These are phyloP conservation scores for Teratosphaeriaceae sp. DNA, from an alignment of 2,329 filamentous ascomycete genomes.

Conservation along the genomic window DNA sequence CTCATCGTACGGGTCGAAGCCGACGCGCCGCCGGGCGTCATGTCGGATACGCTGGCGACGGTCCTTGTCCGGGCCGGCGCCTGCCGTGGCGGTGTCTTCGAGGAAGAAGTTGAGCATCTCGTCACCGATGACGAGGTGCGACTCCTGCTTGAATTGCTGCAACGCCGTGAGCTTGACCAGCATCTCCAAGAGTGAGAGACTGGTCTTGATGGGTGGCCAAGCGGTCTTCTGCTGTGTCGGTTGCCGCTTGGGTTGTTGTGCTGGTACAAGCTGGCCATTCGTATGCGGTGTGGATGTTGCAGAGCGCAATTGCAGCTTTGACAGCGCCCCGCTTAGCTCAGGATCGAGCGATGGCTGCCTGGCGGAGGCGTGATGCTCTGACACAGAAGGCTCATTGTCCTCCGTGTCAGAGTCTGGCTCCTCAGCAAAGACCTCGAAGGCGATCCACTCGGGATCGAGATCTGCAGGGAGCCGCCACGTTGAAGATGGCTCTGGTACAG, in stretches of 20 bases:
- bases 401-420: constrained; percentile 45
- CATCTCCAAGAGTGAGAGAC: constrained; percentile 79
- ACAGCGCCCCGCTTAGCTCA: constrained; percentile 36
- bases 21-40: constrained; percentile 56
- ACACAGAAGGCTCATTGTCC: constrained; percentile 30
- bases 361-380: constrained; percentile 10
- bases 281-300: constrained; percentile 4
- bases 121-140: constrained; percentile 83
- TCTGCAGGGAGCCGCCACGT: constrained; percentile 62
- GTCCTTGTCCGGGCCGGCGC: constrained; percentile 56
- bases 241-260: constrained; percentile 11
- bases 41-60: constrained; percentile 53
- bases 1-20: constrained; percentile 67
- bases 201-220: constrained; percentile 50
- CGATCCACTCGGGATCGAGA: constrained; percentile 85
- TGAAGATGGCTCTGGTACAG: constrained; percentile 11
- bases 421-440: constrained; percentile 75
- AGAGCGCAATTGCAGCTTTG: constrained; percentile 38
- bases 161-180: constrained; percentile 77
- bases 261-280: constrained; percentile 32
- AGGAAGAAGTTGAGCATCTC: constrained; percentile 87
- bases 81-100: constrained; percentile 59
- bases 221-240: constrained; percentile 31
- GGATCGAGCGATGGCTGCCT: constrained; percentile 34
- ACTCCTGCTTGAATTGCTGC: constrained; percentile 86